These are phyloP conservation scores for Vicia sativa DNA, from an alignment of 306 rosid genomes.

Conservation along the genomic window DNA sequence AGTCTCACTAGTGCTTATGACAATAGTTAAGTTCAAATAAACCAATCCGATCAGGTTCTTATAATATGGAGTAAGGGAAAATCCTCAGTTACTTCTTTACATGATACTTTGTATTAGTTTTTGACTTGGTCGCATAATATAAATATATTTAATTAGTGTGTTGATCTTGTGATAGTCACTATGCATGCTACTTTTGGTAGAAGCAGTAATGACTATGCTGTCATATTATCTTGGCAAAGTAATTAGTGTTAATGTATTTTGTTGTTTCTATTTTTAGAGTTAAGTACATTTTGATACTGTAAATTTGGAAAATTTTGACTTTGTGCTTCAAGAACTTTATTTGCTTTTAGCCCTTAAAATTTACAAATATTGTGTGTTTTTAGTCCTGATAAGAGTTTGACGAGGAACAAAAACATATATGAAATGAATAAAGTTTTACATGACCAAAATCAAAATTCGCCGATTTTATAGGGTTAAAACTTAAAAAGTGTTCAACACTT, in stretches of 20 bases:
- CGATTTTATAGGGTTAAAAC: neutral
- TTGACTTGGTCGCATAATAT: neutral
- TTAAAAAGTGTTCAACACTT: neutral
- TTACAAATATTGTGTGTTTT: neutral
- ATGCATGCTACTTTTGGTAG: slow-evolving; percentile 28
- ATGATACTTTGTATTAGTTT: slow-evolving; percentile 16
- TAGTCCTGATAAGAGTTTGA: neutral
- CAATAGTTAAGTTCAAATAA: neutral
- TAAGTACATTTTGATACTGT: neutral
- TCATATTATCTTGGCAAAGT: neutral
- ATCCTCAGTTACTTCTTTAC: neutral
- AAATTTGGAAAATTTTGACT: neutral
- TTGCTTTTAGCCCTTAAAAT: neutral
- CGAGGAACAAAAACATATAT: neutral
- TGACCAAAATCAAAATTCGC: neutral
- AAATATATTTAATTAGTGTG: neutral
- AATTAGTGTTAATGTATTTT: neutral
- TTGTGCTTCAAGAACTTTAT: neutral
- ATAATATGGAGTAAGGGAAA: neutral
- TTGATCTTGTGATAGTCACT: slow-evolving; percentile 17
- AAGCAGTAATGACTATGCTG: slow-evolving; percentile 20
- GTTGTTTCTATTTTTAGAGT: neutral
- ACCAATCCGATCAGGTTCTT: neutral
- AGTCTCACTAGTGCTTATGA: neutral
- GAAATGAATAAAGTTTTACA: neutral